Conservation (phyloP, 1,284 basidiomycete genomes). For the Rhodotorula sp. region DNA sequence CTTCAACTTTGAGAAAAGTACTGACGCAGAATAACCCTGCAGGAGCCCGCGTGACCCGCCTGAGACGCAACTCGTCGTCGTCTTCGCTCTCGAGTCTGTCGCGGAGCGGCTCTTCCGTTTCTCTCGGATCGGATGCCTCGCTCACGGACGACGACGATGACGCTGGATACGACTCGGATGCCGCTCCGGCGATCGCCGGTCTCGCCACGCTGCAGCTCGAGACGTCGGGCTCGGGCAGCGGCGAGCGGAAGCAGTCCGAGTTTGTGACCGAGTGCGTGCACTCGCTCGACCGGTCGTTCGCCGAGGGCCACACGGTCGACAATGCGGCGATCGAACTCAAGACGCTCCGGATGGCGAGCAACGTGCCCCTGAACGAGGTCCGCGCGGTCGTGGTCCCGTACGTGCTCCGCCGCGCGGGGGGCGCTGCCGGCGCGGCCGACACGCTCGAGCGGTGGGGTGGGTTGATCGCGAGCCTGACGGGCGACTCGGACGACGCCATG, state of each 20-base stretch:
- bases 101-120: constrained; percentile 41
- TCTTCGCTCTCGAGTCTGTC: constrained; percentile 45
- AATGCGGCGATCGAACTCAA: constrained; percentile 90
- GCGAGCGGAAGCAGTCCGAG: constrained; percentile 54
- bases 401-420: constrained; percentile 63
- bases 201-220: constrained; percentile 35
- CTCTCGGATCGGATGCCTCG: constrained; percentile 32
- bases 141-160: constrained; percentile 20
- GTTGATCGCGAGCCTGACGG: constrained; percentile 49
- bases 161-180: constrained; percentile 13
- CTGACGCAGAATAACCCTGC: neutral
- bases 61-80: constrained; percentile 27
- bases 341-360: constrained; percentile 89
- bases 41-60: constrained; percentile 20
- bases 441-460: constrained; percentile 50
- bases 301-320: constrained; percentile 85
- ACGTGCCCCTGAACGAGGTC: constrained; percentile 75
- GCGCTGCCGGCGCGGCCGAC: constrained; percentile 29
- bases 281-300: constrained; percentile 82
- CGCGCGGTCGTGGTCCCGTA: constrained; percentile 72
- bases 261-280: constrained; percentile 74
- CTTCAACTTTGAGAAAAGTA: neutral
- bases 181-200: constrained; percentile 38
- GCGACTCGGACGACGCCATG: constrained; percentile 49
- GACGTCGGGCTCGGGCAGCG: constrained; percentile 8